These are phyloP conservation scores for Pseudocercospora eumusae DNA, from an alignment of 2,329 filamentous ascomycete species.

Conservation along the genomic window DNA sequence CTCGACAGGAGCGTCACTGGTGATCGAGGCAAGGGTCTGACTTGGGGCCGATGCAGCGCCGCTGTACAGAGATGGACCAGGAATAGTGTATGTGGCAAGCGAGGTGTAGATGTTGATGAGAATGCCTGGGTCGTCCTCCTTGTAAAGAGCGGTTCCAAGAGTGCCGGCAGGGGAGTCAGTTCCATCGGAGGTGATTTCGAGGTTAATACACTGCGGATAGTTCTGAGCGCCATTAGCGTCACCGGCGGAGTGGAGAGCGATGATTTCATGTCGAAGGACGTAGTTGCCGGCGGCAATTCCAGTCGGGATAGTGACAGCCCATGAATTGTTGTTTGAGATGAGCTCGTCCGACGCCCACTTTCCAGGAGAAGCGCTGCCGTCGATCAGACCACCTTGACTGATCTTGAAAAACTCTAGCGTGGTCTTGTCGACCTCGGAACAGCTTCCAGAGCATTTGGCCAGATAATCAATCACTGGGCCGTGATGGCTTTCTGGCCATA, in stretches of 20 bases:
- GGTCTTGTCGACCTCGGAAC: conserved; percentile 55
- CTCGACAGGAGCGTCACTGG: conserved; percentile 3
- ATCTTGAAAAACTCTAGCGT: conserved; percentile 66
- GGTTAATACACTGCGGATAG: conserved; percentile 57
- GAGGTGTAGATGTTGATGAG: conserved; percentile 59
- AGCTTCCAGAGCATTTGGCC: conserved; percentile 60
- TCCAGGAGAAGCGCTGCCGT: conserved; percentile 46
- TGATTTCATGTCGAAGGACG: conserved; percentile 60
- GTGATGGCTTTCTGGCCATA: conserved; percentile 66
- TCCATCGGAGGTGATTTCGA: conserved; percentile 59
- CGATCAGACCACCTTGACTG: conserved; percentile 55
- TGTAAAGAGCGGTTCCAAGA: conserved; percentile 58
- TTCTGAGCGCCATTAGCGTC: conserved; percentile 47
- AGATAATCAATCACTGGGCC: conserved; percentile 66
- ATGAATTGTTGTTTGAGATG: conserved; percentile 51
- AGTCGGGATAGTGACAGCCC: conserved; percentile 55
- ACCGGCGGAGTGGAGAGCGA: conserved; percentile 59
- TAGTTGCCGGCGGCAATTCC: conserved; percentile 59
- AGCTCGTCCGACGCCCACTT: conserved; percentile 60
- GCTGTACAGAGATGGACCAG: conserved; percentile 49
- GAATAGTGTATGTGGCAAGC: conserved; percentile 52
- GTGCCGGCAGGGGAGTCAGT: conserved; percentile 53
- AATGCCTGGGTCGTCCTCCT: conserved; percentile 59
- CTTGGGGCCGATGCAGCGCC: conserved; percentile 12
- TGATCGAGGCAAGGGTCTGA: conserved; percentile 18